phyloP scores from a whole-genome alignment of 2,329 filamentous ascomycete species.

The Ophiostoma piceae region DNA sequence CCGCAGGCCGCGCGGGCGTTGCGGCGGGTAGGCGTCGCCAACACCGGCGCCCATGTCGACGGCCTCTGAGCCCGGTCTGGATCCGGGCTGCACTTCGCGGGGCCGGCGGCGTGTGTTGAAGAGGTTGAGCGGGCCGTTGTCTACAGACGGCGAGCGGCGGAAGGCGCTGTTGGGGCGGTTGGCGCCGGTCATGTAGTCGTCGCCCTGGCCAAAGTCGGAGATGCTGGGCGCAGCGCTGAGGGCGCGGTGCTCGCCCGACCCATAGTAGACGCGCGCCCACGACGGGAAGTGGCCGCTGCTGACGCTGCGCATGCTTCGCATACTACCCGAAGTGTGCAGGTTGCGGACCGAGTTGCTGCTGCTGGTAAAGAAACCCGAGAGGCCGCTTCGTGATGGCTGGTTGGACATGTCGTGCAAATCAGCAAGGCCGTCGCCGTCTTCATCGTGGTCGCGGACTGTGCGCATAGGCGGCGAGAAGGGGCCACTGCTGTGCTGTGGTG shows the following conservation, averaged over 20 bases:
- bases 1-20: slow-evolving; percentile 34
- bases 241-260: slow-evolving; percentile 55
- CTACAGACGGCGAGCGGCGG: slow-evolving; percentile 48
- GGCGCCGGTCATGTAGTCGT: slow-evolving; percentile 35
- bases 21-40: slow-evolving; percentile 30
- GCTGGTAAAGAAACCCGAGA: slow-evolving; percentile 49
- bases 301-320: slow-evolving; percentile 41
- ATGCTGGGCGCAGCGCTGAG: slow-evolving; percentile 45
- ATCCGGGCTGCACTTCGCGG: slow-evolving; percentile 35
- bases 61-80: slow-evolving; percentile 24
- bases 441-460: slow-evolving; percentile 54
- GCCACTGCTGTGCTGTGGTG: slow-evolving; percentile 46
- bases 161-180: slow-evolving; percentile 41
- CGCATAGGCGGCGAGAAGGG: slow-evolving; percentile 53
- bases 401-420: slow-evolving; percentile 52
- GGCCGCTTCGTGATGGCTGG: slow-evolving; percentile 49
- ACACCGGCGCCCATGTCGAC: slow-evolving; percentile 43
- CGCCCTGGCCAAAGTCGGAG: slow-evolving; percentile 31
- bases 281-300: slow-evolving; percentile 40
- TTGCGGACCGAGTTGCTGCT: slow-evolving; percentile 42
- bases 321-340: slow-evolving; percentile 46
- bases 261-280: slow-evolving; percentile 66
- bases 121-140: slow-evolving; percentile 44
- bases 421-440: slow-evolving; percentile 59
- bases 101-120: slow-evolving; percentile 44